Base-by-base conservation (phyloP, 2,329 filamentous ascomycete genomes). In the Zymoseptoria ardabiliae region DNA sequence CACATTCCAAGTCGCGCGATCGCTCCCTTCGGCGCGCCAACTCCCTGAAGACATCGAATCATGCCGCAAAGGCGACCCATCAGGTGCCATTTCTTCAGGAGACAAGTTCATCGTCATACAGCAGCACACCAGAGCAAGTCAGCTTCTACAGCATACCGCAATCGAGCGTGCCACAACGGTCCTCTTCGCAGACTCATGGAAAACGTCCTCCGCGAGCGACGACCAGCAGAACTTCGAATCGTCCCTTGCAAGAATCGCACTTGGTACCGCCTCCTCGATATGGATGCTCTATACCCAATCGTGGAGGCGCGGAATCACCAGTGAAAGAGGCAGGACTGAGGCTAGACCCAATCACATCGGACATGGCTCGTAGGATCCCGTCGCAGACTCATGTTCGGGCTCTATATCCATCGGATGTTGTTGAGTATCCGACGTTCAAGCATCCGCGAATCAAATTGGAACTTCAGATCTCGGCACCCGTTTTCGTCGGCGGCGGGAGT, bases 401-500 rank as follows among this genome's bases (percentile, higher is more conserved):
- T 19, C 73, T 75, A 41, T 68, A 74, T 41, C 79, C 79, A 2
- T 73, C 73, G 45, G 79, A 82, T 53, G 72, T 82, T 23, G 65
- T 82, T 19, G 79, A 82, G 23, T 77, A 75, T 61, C 79, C 79
- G 19, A 75, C 71, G 11, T 74, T 77, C 64, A 75, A 75, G 52
- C 79, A 83, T 70, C 76, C 78, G 30, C 74, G 79, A 48, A 70
- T 83, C 2, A 73, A 76, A 45, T 70, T 81, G 7, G 79, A 78
- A 17, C 65, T 82, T n/a, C 78, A 79, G 54, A 70, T 81, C 22
- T 77, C 76, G 28, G 78, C 79, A 19, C 75, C 80, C 4, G 68
- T 83, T 8, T 82, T 81, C 60, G 79, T 83, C n/a, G 81, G 81
- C 19, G 81, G 81, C 25, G 79, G 80, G 8, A 81, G 77, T 10